Conservation (phyloP, 1,284 basidiomycete species). For the Sporisorium graminicola region DNA sequence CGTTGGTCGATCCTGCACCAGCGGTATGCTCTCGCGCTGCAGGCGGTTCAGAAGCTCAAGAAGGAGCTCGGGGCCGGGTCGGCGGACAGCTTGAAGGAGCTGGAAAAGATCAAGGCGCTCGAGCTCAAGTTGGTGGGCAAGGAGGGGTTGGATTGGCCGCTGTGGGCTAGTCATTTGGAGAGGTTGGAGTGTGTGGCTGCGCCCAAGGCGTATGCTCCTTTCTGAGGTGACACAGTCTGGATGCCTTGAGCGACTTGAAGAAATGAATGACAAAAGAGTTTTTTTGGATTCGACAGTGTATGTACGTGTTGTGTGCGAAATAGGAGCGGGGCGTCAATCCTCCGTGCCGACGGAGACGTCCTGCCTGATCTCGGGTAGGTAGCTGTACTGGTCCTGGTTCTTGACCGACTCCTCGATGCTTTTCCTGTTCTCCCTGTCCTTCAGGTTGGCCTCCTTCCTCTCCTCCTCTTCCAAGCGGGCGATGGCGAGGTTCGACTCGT, state of each 20-base stretch:
- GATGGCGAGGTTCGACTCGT: conserved; percentile 40
- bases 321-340: conserved; percentile 9
- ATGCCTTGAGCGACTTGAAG: background rate
- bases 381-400: conserved; percentile 54
- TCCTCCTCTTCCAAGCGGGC: conserved; percentile 23
- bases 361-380: conserved; percentile 51
- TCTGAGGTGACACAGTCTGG: no score
- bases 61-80: conserved; percentile 63
- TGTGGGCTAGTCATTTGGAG: conserved; percentile 49
- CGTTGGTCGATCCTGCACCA: conserved; percentile 59
- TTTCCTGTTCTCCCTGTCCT: conserved; percentile 31
- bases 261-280: background rate
- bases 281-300: background rate
- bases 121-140: conserved; percentile 48
- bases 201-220: conserved; percentile 41
- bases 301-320: no score
- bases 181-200: conserved; percentile 21
- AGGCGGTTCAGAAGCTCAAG: conserved; percentile 56
- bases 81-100: conserved; percentile 50
- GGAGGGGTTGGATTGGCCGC: conserved; percentile 46
- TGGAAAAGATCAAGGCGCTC: conserved; percentile 51
- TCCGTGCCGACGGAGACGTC: conserved; percentile 55
- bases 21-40: conserved; percentile 61
- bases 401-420: conserved; percentile 35
- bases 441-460: conserved; percentile 11